Evolutionary conservation across 805 yeast genomes (phyloP), one percentile per base, ranked within the genome.

Genomic region (Candida ficus): DNA sequence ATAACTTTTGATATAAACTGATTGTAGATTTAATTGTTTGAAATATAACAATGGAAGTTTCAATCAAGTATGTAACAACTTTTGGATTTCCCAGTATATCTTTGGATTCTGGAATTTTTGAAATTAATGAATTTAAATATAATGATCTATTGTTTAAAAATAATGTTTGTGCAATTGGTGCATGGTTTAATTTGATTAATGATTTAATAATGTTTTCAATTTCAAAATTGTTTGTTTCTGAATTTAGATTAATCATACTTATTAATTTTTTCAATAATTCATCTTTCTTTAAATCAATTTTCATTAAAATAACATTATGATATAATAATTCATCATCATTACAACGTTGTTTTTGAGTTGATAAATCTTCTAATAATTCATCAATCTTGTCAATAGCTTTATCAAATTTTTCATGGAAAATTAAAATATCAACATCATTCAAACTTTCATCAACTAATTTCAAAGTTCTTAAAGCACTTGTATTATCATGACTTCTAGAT

Each of bases 361-460:
- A 27, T 19, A 64, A 37, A 9, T 56, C 54, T 3, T 38, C 43
- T 38, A 68, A 73, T 40, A 74, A 63, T 17, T 53, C 54, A 7
- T 50, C 31, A 27, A 65, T 39, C 12, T 46, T 44, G 4, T 58
- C 64, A 4, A 70, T 70, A 0, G 78, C 70, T 14, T 59, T 64
- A 33, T 64, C 53, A 59, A 71, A 81, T 41, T 72, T 69, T 39
- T 75, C 72, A 50, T 83, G 80, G 10, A 86, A 81, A 20, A 83
- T 67, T 40, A 69, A 69, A 12, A 81, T 76, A 55, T 85, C 93
- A 31, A 83, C 68, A 41, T 82, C 87, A 52, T 83, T 88, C 14
- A 84, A 64, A 25, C 67, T 60, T 38, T 79, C 83, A 50, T 82
- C 89, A 12, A 79, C 64, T 23, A 62, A 62, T 41, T 75, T 73